A percentile compares a stretch with the other conserved stretches of the same genome.
These are phyloP conservation scores for Pichia sp. DNA, from an alignment of 1,139 yeast genomes.

Conservation along the genomic window DNA sequence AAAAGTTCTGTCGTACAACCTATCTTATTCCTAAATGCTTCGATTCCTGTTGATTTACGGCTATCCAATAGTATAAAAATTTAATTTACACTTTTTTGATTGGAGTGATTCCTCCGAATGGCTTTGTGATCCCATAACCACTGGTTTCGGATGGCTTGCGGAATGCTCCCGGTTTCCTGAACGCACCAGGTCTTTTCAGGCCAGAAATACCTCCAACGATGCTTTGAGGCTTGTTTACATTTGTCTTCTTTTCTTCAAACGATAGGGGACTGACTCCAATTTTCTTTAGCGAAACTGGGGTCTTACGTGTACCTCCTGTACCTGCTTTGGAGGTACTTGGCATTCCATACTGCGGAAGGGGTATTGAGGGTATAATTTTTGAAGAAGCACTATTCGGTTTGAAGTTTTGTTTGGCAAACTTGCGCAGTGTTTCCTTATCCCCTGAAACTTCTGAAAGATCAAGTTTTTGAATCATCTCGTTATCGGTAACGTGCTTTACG, in stretches of 20 bases:
- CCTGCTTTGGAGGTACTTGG: constrained; percentile 5
- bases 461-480: no score
- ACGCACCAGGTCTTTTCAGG: constrained; percentile 21
- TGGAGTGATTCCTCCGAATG: constrained; percentile 26
- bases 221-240: neutral
- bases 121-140: constrained; percentile 17
- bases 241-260: neutral
- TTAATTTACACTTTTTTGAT: constrained; percentile 15
- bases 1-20: neutral
- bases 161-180: constrained; percentile 53
- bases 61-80: neutral
- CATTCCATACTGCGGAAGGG: constrained; percentile 20
- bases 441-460: no score
- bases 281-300: constrained; percentile 10
- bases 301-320: neutral
- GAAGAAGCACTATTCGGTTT: neutral
- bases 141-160: constrained; percentile 32
- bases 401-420: neutral
- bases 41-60: no score
- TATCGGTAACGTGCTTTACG: no score
- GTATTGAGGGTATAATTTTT: constrained; percentile 9
- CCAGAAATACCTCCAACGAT: constrained; percentile 3
- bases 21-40: no score
- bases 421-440: no score
- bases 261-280: no score